phyloP scores from a whole-genome alignment of 371 early-diverging fungal genomes.

The Circinella umbellata region DNA sequence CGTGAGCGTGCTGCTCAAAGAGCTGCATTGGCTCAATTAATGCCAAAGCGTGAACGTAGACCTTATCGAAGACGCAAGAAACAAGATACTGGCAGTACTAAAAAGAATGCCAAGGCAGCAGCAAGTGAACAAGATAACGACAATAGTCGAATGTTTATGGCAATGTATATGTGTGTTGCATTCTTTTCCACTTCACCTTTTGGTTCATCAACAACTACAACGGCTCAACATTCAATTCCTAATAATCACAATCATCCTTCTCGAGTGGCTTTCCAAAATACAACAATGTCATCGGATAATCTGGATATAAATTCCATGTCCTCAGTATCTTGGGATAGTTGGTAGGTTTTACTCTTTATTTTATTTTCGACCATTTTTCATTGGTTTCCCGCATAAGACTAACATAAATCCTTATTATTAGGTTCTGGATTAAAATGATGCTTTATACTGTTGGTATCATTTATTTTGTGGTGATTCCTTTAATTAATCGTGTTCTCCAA shows the following conservation, averaged over 20 bases:
- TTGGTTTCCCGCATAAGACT: neutral
- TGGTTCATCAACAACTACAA: neutral
- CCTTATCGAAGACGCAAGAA: constrained; percentile 29
- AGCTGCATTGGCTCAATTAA: constrained; percentile 32
- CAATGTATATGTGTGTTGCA: constrained; percentile 46
- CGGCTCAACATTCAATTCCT: neutral
- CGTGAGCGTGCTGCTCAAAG: constrained; percentile 39
- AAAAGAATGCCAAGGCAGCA: neutral
- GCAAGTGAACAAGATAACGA: constrained; percentile 10
- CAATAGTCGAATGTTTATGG: constrained; percentile 35
- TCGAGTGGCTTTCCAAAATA: constrained; percentile 5
- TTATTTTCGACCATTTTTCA: neutral
- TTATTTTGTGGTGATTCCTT: constrained; percentile 33
- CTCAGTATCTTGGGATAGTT: neutral
- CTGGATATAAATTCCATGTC: neutral
- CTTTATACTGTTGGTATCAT: constrained; percentile 31
- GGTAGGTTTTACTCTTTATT: constrained; percentile 7
- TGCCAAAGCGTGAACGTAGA: constrained; percentile 25
- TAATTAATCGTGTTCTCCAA: constrained; percentile 30
- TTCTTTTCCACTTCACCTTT: constrained; percentile 42
- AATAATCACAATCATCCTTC: constrained; percentile 1
- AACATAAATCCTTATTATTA: neutral
- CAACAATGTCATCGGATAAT: constrained; percentile 3
- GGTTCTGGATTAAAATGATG: constrained; percentile 21
- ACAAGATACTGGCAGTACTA: constrained; percentile 5